A percentile compares a stretch with the other conserved stretches of the same genome.
Evolutionary conservation across 768 basidiomycete genomes (phyloP).

Genomic region (Suillus sp.): DNA sequence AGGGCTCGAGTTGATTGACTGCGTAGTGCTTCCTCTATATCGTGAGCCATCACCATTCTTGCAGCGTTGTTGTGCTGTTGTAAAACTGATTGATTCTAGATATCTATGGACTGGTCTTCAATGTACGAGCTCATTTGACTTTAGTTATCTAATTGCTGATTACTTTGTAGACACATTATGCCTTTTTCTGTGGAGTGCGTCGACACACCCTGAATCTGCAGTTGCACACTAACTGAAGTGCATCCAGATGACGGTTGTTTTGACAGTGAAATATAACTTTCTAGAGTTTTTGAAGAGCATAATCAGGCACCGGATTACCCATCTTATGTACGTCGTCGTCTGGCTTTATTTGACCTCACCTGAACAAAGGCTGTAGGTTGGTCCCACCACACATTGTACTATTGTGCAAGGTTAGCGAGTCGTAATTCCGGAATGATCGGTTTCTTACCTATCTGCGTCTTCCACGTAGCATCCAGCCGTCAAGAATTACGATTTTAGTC

Average conservation of each 20-base stretch:
- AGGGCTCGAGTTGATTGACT: not conserved
- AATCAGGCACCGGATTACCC: conserved; percentile 45
- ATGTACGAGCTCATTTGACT: conserved; percentile 37
- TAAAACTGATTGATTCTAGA: conserved; percentile 38
- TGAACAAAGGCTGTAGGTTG: conserved; percentile 25
- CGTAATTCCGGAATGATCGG: not conserved
- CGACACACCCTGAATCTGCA: not conserved
- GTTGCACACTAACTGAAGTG: conserved; percentile 12
- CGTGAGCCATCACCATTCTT: conserved; percentile 41
- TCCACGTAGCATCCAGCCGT: conserved; percentile 40
- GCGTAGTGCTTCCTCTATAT: conserved; percentile 60
- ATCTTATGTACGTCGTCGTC: conserved; percentile 36
- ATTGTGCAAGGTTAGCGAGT: conserved; percentile 46
- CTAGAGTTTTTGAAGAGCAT: conserved; percentile 48
- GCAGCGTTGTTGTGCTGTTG: not conserved
- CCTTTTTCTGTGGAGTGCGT: conserved; percentile 57
- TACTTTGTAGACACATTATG: conserved; percentile 54
- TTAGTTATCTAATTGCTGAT: conserved; percentile 15
- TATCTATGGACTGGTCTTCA: conserved; percentile 67
- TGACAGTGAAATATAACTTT: conserved; percentile 49
- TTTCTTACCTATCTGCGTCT: conserved; percentile 4
- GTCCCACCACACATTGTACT: conserved; percentile 53
- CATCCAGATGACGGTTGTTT: conserved; percentile 51
- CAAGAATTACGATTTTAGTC: conserved; percentile 41
- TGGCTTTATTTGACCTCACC: not conserved